Evolutionary conservation across 2,329 filamentous ascomycete genomes (phyloP).

Genomic region (Penicillium sumatraense): DNA sequence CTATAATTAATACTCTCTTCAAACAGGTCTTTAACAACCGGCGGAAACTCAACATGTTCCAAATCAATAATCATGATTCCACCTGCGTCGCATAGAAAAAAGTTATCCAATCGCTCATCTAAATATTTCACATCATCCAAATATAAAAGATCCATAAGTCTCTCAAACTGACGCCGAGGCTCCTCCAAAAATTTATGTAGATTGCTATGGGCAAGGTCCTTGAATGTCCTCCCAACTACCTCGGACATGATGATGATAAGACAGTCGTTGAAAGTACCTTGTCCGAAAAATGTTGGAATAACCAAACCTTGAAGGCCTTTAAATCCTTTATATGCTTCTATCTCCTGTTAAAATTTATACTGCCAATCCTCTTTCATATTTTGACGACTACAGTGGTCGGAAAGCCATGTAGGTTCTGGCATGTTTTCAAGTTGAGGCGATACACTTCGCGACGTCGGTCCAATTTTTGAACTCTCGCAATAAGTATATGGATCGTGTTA

Average conservation of each 20-base stretch:
- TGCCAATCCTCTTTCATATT: neutral
- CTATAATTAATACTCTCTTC: constrained; percentile 11
- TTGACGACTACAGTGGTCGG: neutral
- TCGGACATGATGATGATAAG: constrained; percentile 7
- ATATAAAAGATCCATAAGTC: neutral
- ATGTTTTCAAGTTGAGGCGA: neutral
- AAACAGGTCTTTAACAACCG: constrained; percentile 1
- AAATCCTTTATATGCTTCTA: constrained; percentile 4
- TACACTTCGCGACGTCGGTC: neutral
- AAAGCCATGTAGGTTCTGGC: constrained; percentile 1
- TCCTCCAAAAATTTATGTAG: constrained; percentile 2
- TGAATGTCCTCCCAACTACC: constrained; percentile 5
- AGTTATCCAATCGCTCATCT: constrained; percentile 10
- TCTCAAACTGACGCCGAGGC: constrained; percentile 2
- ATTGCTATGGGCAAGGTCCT: constrained; percentile 1
- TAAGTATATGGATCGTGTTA: neutral
- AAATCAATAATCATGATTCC: constrained; percentile 13
- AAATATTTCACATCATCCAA: constrained; percentile 2
- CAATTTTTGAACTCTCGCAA: neutral
- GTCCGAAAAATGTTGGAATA: neutral
- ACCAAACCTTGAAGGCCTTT: constrained; percentile 6
- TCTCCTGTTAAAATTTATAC: constrained; percentile 6
- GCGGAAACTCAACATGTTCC: constrained; percentile 12
- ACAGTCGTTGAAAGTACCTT: constrained; percentile 6
- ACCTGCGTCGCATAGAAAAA: constrained; percentile 12